Evolutionary conservation across 352 stramenopile genomes (phyloP).

Genomic region (Phytophthora sp.): DNA sequence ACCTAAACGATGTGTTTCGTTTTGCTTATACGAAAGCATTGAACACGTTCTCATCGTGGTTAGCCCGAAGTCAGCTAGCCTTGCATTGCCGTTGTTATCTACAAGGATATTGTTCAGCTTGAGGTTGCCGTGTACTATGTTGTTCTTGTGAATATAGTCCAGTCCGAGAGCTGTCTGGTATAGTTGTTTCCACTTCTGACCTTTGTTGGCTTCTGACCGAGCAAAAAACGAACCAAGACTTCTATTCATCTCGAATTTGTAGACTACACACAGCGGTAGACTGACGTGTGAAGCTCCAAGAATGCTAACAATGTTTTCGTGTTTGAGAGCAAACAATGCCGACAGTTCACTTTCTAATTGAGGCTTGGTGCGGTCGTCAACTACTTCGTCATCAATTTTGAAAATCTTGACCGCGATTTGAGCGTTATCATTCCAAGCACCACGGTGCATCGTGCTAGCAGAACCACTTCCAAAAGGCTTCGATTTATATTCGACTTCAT

Average conservation of each 20-base stretch:
- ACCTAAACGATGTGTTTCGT: too few relatives aligned
- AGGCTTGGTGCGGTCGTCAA: neutral
- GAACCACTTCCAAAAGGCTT: constrained; percentile 23
- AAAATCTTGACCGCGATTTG: constrained; percentile 38
- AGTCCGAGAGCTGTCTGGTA: constrained; percentile 44
- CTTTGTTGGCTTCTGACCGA: neutral
- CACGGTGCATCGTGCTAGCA: constrained; percentile 16
- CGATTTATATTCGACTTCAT: constrained; percentile 20
- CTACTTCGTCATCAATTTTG: neutral
- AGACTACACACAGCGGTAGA: constrained; percentile 20
- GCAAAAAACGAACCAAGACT: constrained; percentile 10
- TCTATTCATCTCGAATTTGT: constrained; percentile 16
- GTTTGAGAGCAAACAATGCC: constrained; percentile 12
- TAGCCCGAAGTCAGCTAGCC: constrained; percentile 1
- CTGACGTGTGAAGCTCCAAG: constrained; percentile 30
- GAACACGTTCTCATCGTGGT: neutral
- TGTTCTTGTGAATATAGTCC: constrained; percentile 21
- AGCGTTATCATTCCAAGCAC: constrained; percentile 10
- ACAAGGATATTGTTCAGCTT: constrained; percentile 16
- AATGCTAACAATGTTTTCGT: constrained; percentile 35
- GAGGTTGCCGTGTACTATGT: constrained; percentile 6
- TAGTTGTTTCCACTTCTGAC: constrained; percentile 13
- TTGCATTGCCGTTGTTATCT: neutral
- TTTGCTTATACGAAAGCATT: too few relatives aligned
- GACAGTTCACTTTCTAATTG: constrained; percentile 19